Evolutionary conservation across 2,329 filamentous ascomycete genomes (phyloP).

Genomic region (Arachnopeziza araneosa): DNA sequence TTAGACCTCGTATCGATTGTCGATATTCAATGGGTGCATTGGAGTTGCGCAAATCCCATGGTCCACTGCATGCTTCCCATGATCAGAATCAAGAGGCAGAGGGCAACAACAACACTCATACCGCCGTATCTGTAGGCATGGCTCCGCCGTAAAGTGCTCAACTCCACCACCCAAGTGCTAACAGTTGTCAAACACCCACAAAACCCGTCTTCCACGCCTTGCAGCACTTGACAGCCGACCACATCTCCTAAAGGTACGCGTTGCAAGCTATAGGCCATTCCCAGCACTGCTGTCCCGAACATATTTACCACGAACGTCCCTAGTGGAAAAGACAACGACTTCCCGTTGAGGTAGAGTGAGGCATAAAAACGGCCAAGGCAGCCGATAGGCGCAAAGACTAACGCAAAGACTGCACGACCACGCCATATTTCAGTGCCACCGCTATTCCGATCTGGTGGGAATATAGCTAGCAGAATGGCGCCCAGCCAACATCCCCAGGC

Average conservation of each 20-base stretch:
- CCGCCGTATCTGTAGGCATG: slow-evolving; percentile 65
- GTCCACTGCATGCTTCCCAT: slow-evolving; percentile 76
- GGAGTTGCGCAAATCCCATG: slow-evolving; percentile 42
- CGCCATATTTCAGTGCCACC: slow-evolving; percentile 59
- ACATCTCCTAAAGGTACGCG: slow-evolving; percentile 52
- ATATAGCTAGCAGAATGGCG: slow-evolving; percentile 64
- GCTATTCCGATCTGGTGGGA: slow-evolving; percentile 56
- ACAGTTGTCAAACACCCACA: slow-evolving; percentile 63
- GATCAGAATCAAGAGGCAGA: slow-evolving; percentile 58
- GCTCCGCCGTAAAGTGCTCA: slow-evolving; percentile 45
- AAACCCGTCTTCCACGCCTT: slow-evolving; percentile 62
- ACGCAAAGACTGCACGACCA: slow-evolving; percentile 65
- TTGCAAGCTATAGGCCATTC: slow-evolving; percentile 73
- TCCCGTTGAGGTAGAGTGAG: slow-evolving; percentile 64
- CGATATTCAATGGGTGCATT: slow-evolving; percentile 23
- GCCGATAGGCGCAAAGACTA: slow-evolving; percentile 78
- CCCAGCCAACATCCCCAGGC: slow-evolving; percentile 74
- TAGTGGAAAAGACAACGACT: slow-evolving; percentile 64
- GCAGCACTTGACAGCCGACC: slow-evolving; percentile 62
- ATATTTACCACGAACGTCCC: slow-evolving; percentile 85
- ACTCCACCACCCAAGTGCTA: slow-evolving; percentile 61
- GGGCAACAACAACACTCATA: slow-evolving; percentile 52
- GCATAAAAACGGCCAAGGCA: slow-evolving; percentile 71
- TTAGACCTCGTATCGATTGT: background rate
- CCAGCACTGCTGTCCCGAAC: slow-evolving; percentile 67